Percentiles rank a stretch among this genome's conserved stretches.
These are phyloP conservation scores for Steccherinum ochraceum DNA, from an alignment of 768 basidiomycete genomes.

Conservation along the genomic window DNA sequence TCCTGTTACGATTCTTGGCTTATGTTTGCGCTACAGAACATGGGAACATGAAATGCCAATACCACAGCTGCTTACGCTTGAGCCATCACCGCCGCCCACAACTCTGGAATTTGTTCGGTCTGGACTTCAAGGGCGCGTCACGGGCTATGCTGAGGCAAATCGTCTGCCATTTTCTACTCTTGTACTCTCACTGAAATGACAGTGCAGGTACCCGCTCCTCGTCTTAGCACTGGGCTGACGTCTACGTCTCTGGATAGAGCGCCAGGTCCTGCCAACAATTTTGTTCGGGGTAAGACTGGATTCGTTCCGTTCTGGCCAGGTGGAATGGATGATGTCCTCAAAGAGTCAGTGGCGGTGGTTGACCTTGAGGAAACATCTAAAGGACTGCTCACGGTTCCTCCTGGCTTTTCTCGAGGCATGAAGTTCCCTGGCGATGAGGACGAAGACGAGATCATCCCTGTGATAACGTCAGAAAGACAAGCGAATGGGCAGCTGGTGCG, in stretches of 20 bases:
- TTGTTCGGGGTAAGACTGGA: constrained; percentile 91
- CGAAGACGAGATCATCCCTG: constrained; percentile 37
- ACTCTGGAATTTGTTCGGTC: constrained; percentile 64
- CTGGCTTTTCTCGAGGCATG: constrained; percentile 78
- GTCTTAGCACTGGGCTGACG: constrained; percentile 62
- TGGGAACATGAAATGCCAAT: constrained; percentile 62
- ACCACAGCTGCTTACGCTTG: constrained; percentile 55
- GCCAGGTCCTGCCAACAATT: constrained; percentile 70
- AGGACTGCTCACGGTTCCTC: constrained; percentile 63
- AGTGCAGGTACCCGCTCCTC: constrained; percentile 46
- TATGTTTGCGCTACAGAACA: constrained; percentile 38
- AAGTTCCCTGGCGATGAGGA: constrained; percentile 55
- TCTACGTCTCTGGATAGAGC: constrained; percentile 84
- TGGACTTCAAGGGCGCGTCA: constrained; percentile 75
- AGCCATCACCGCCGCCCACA: constrained; percentile 73
- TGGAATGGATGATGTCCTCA: constrained; percentile 65
- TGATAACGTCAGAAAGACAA: constrained; percentile 3
- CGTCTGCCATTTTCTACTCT: not conserved
- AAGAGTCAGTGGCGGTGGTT: constrained; percentile 20
- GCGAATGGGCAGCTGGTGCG: constrained; percentile 12
- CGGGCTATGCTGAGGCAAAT: constrained; percentile 74
- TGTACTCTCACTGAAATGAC: not conserved
- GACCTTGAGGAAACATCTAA: constrained; percentile 32
- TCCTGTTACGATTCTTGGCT: constrained; percentile 1
- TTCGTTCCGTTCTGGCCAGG: constrained; percentile 94